Percentiles rank a stretch among this genome's conserved stretches.
Conservation (phyloP, 495 filamentous ascomycete genomes). For the Xylaria grammica region DNA sequence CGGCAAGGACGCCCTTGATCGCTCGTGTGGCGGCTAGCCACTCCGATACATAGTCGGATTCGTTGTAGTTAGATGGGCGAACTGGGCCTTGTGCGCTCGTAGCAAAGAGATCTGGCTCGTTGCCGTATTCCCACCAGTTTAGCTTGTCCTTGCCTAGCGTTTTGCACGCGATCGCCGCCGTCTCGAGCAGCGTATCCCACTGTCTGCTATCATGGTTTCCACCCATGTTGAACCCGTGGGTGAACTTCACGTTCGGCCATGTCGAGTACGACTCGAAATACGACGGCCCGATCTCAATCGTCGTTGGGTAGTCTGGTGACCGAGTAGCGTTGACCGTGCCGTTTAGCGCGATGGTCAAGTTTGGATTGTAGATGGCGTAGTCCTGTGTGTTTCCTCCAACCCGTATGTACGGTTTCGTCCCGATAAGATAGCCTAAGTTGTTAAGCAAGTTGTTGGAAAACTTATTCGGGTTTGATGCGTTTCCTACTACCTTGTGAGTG, state of each 20-base stretch:
- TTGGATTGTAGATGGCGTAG: slow-evolving; percentile 64
- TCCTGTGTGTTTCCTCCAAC: slow-evolving; percentile 70
- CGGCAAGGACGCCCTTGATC: slow-evolving; percentile 54
- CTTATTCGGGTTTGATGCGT: slow-evolving; percentile 55
- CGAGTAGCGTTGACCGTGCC: slow-evolving; percentile 56
- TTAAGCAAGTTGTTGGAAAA: slow-evolving; percentile 63
- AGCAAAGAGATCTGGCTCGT: slow-evolving; percentile 70
- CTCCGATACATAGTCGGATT: slow-evolving; percentile 62
- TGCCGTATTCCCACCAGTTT: slow-evolving; percentile 67
- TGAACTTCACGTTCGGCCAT: slow-evolving; percentile 61
- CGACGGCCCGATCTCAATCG: slow-evolving; percentile 63
- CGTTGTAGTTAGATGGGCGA: slow-evolving; percentile 60
- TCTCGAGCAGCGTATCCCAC: slow-evolving; percentile 58
- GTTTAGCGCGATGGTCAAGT: slow-evolving; percentile 56
- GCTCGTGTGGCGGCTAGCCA: slow-evolving; percentile 62
- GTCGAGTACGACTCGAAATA: slow-evolving; percentile 71
- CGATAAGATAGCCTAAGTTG: slow-evolving; percentile 53
- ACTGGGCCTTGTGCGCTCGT: slow-evolving; percentile 59
- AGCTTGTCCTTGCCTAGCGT: slow-evolving; percentile 57
- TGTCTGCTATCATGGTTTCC: slow-evolving; percentile 56
- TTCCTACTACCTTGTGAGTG: slow-evolving; percentile 40
- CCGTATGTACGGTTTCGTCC: slow-evolving; percentile 61
- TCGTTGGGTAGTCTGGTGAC: slow-evolving; percentile 66
- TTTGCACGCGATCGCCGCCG: slow-evolving; percentile 65
- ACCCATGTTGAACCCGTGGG: slow-evolving; percentile 68